Base-by-base conservation (phyloP, 2,329 filamentous ascomycete species). In the Aplosporella prunicola region DNA sequence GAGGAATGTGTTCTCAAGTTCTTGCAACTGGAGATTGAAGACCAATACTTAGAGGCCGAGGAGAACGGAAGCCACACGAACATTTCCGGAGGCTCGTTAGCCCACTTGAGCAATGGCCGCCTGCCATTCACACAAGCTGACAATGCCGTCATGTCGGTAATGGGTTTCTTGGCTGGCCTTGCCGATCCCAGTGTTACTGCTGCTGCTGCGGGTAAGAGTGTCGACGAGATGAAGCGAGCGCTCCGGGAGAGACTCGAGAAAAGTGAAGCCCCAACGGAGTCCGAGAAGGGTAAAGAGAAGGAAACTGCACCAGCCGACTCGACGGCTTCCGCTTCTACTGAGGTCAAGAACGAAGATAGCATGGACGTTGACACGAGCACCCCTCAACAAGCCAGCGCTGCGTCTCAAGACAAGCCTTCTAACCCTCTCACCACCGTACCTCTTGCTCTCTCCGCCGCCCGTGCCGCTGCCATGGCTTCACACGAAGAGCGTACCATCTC, bases 1-100 rank as follows among this genome's bases (percentile, higher is more conserved):
- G 93, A 98, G 60, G 89, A 98, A 64, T 98, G 91, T 58, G 89
- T 96, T 11, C 72, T 96, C 50, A 91, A 95, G 57, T 98, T 98
- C 67, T 62, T 98, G 46, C 87, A 95, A 55, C 71, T 98, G 23
- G 89, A 95, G 49, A 98, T 98, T 44, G 91, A 96, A 59, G 89
- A 95, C 66, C 93, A 93, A 58, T 98, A 95, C 54, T 69, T 95
- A 8, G 88, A 96, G 51, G 78, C 85, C 6, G 80, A 89, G 51
- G 48, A 43, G 68, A 20, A 48, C 40, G 68, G 62, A 39, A 35
- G 9, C 22, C 35, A 31, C n/a, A 40, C 38, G 3, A 32, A 40
- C 4, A 20, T 35, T 13, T 28, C 27, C 6, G 38, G 38, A 13
- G 38, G 32, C 15, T 25, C 27, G 8, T 67, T 91, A 23, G 80